Conservation (phyloP, 192 early-diverging fungal species). For the Coemansia guatemalensis region DNA sequence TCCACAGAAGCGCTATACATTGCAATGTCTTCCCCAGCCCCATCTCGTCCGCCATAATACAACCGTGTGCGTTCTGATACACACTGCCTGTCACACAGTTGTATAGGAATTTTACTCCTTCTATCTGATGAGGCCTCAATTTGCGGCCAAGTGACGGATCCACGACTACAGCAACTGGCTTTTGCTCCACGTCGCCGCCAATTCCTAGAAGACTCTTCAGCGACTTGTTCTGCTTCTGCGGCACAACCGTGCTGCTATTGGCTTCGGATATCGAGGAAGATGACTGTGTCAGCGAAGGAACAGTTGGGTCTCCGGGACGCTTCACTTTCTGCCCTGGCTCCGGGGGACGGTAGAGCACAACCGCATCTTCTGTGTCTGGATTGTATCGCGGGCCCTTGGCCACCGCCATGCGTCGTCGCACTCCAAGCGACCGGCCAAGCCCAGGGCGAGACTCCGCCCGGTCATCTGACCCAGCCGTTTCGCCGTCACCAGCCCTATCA, state of each 20-base stretch:
- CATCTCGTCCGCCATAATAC: slow-evolving; percentile 99
- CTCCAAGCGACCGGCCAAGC: slow-evolving; percentile 52
- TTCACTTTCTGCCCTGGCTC: slow-evolving; percentile 57
- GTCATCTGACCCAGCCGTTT: slow-evolving; percentile 6
- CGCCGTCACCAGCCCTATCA: slow-evolving; percentile 7
- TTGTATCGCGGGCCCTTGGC: slow-evolving; percentile 72
- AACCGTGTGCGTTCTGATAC: slow-evolving; percentile 76
- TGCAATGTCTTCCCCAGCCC: slow-evolving; percentile 85
- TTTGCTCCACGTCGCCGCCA: slow-evolving; percentile 19
- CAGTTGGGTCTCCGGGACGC: slow-evolving; percentile 42
- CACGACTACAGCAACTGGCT: slow-evolving; percentile 68
- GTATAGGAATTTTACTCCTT: slow-evolving; percentile 95
- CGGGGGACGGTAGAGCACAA: slow-evolving; percentile 81
- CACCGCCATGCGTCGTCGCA: slow-evolving; percentile 55
- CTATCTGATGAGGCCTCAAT: slow-evolving; percentile 94
- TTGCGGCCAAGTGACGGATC: slow-evolving; percentile 85
- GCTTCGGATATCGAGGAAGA: background rate
- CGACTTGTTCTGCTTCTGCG: slow-evolving; percentile 32
- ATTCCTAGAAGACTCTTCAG: slow-evolving; percentile 56
- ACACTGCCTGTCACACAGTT: slow-evolving; percentile 86
- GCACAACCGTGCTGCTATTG: slow-evolving; percentile 4
- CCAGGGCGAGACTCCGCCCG: slow-evolving; percentile 1
- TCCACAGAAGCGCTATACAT: slow-evolving; percentile 98
- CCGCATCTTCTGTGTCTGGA: slow-evolving; percentile 76
- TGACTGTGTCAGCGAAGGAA: slow-evolving; percentile 26